phyloP scores from a whole-genome alignment of 805 yeast species.

The Ogataea siamensis region DNA sequence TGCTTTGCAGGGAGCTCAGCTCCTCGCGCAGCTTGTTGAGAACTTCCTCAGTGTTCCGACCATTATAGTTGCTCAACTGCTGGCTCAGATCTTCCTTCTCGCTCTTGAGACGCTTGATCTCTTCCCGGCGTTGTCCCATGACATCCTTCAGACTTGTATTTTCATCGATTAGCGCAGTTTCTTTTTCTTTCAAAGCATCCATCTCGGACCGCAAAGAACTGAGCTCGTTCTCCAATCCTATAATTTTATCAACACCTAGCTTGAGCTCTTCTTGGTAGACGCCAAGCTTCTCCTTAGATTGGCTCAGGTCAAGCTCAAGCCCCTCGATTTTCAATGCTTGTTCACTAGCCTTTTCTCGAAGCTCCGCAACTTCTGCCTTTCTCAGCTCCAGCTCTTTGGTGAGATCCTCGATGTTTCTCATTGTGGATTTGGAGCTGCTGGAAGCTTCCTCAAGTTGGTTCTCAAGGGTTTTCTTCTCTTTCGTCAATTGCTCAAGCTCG shows the following conservation, averaged over 20 bases:
- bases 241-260: conserved; percentile 10
- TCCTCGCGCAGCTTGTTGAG: conserved; percentile 15
- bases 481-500: conserved; percentile 18
- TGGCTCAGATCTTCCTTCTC: conserved; percentile 14
- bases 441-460: conserved; percentile 6
- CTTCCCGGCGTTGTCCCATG: conserved; percentile 10
- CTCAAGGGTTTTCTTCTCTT: conserved; percentile 12
- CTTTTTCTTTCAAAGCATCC: conserved; percentile 11
- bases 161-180: conserved; percentile 4
- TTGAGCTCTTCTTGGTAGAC: conserved; percentile 15
- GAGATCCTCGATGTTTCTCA: conserved; percentile 16
- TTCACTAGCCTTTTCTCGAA: conserved; percentile 13
- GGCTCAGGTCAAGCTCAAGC: conserved; percentile 14
- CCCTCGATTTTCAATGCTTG: conserved; percentile 13
- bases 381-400: conserved; percentile 20
- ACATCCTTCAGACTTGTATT: conserved; percentile 10
- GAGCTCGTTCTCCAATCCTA: conserved; percentile 14
- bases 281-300: conserved; percentile 14
- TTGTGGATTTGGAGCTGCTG: conserved; percentile 2
- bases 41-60: conserved; percentile 11
- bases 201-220: conserved; percentile 8
- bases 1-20: conserved; percentile 5
- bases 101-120: conserved; percentile 9
- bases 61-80: conserved; percentile 6
- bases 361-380: conserved; percentile 5